Percentiles rank a stretch among this genome's conserved stretches.
Conservation (phyloP, 306 rosid genomes). For the Dalbergia oliveri region DNA sequence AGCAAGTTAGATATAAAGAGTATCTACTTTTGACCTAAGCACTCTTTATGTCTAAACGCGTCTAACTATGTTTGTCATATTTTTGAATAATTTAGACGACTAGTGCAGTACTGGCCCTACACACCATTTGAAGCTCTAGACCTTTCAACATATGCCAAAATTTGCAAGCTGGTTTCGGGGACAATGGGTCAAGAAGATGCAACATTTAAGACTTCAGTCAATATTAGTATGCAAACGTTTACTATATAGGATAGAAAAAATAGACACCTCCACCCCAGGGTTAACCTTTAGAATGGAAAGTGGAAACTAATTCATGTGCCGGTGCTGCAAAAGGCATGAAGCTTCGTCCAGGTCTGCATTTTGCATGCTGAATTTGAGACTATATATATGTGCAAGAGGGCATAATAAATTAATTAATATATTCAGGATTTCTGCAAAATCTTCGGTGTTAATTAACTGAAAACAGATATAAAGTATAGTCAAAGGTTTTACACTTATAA, state of each 20-base stretch:
- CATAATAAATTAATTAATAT: not conserved
- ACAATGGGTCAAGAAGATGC: not conserved
- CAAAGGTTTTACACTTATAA: not conserved
- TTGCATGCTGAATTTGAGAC: not conserved
- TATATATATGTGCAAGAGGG: not conserved
- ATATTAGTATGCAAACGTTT: not conserved
- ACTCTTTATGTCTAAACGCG: constrained; percentile 20
- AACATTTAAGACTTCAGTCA: not conserved
- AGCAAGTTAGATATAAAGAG: constrained; percentile 1
- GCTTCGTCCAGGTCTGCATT: not conserved
- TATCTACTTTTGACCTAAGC: constrained; percentile 14
- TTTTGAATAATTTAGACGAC: not conserved
- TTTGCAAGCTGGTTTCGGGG: constrained; percentile 1
- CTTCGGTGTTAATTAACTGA: not conserved
- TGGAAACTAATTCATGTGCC: constrained; percentile 1
- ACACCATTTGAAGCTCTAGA: not conserved
- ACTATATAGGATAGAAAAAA: not conserved
- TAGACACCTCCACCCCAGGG: not conserved
- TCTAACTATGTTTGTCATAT: not conserved
- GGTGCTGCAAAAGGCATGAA: not conserved
- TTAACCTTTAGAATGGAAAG: not conserved
- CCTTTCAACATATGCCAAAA: not conserved
- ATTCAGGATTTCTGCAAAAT: not conserved
- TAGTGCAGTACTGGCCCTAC: constrained; percentile 16
- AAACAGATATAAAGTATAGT: not conserved